phyloP scores from a whole-genome alignment of 805 yeast species.

The Monosporozyma aquatica region DNA sequence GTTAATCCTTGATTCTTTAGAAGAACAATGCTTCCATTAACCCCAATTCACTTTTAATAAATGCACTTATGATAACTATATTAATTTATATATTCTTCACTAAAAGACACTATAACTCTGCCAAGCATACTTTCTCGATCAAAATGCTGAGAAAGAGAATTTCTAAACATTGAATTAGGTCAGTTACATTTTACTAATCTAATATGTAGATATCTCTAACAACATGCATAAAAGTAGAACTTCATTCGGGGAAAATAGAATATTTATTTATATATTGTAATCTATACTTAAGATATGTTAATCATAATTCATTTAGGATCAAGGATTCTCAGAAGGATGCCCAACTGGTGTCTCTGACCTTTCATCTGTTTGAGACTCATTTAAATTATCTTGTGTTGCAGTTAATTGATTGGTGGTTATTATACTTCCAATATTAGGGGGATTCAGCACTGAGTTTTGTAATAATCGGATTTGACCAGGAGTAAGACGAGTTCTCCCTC shows the following conservation, averaged over 20 bases:
- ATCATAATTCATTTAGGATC: background rate
- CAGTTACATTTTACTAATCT: too few relatives aligned
- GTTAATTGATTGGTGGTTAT: background rate
- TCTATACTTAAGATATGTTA: too few relatives aligned
- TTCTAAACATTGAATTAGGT: too few relatives aligned
- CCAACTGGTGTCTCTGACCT: constrained; percentile 25
- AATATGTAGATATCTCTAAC: too few relatives aligned
- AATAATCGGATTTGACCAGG: constrained; percentile 22
- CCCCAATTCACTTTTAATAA: too few relatives aligned
- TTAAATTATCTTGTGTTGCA: constrained; percentile 1
- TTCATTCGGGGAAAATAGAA: too few relatives aligned
- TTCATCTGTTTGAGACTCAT: constrained; percentile 13
- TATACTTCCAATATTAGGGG: background rate
- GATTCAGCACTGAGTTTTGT: constrained; percentile 16
- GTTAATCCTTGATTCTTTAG: background rate
- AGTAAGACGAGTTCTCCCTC: constrained; percentile 13
- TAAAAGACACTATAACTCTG: too few relatives aligned
- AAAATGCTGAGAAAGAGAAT: background rate
- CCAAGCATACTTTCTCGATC: too few relatives aligned
- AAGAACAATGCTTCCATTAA: too few relatives aligned
- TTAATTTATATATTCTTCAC: too few relatives aligned
- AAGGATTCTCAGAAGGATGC: constrained; percentile 8
- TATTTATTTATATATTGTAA: background rate
- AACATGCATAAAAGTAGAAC: too few relatives aligned
- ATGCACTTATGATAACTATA: too few relatives aligned